Percentiles rank a stretch among this genome's conserved stretches.
These are phyloP conservation scores for Syzygium jambos DNA, from an alignment of 345 rosid genomes.

Conservation along the genomic window DNA sequence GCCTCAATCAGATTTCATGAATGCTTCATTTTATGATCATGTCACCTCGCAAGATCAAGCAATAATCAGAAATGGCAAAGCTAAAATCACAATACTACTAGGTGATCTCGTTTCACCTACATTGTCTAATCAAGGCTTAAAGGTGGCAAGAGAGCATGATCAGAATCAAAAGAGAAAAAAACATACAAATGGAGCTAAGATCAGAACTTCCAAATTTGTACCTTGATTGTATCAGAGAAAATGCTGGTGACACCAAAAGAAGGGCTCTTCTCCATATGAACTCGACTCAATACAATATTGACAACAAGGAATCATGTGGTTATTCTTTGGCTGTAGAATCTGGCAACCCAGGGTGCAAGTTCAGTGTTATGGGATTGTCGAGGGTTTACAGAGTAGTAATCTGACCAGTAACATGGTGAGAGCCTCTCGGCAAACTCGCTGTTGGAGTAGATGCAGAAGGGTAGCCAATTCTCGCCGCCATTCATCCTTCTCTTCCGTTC, in stretches of 20 bases:
- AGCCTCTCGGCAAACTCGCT: slow-evolving; percentile 27
- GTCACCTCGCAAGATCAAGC: not conserved
- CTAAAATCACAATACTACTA: not conserved
- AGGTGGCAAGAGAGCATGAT: not conserved
- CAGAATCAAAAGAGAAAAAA: not conserved
- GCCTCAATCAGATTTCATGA: not conserved
- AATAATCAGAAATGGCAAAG: not conserved
- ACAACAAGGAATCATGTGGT: not conserved
- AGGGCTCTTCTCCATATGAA: not conserved
- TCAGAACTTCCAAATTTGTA: not conserved
- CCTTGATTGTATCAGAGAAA: not conserved
- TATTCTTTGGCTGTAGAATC: slow-evolving; percentile 17
- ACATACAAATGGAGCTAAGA: not conserved
- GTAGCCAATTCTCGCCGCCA: slow-evolving; percentile 52
- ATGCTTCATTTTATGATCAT: not conserved
- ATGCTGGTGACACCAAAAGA: not conserved
- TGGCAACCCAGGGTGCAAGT: slow-evolving; percentile 65
- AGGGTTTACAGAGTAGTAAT: slow-evolving; percentile 40
- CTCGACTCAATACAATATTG: not conserved
- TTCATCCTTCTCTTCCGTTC: slow-evolving; percentile 59
- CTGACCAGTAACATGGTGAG: slow-evolving; percentile 56
- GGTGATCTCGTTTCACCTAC: not conserved
- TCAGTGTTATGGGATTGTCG: slow-evolving; percentile 35
- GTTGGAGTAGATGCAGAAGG: slow-evolving; percentile 38
- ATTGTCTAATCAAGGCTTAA: not conserved